Evolutionary conservation across 2,329 filamentous ascomycete species (phyloP).

Genomic region (Gliomastix tumulicola): DNA sequence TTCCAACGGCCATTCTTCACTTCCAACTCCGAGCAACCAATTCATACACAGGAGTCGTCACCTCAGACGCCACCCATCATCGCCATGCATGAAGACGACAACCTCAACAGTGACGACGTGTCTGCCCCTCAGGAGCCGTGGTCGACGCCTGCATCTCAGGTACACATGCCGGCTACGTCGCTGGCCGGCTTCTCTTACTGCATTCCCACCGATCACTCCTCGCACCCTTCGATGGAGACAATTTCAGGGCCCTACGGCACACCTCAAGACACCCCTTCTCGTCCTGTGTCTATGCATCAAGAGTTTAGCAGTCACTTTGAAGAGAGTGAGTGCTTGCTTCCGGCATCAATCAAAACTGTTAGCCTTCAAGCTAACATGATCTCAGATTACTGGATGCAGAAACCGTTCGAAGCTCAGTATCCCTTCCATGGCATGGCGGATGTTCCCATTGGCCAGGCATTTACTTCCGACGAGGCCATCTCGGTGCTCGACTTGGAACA

Average conservation of each 20-base stretch:
- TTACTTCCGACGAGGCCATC: conserved; percentile 55
- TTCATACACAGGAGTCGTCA: conserved; percentile 2
- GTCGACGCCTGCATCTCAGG: conserved; percentile 2
- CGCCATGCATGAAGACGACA: conserved; percentile 3
- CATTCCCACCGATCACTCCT: neutral
- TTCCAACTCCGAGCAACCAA: neutral
- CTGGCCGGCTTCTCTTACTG: neutral
- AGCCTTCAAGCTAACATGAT: neutral
- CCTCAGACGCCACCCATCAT: conserved; percentile 3
- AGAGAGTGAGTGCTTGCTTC: conserved; percentile 1
- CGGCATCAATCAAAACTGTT: neutral
- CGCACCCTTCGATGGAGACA: conserved; percentile 1
- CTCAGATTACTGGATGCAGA: conserved; percentile 38
- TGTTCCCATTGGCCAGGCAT: conserved; percentile 54
- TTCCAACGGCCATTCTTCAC: conserved; percentile 2
- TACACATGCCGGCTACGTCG: neutral
- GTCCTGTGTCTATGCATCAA: conserved; percentile 4
- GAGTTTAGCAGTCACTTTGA: too few relatives aligned
- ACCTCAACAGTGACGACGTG: neutral
- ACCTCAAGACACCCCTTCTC: conserved; percentile 2
- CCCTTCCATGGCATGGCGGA: conserved; percentile 50
- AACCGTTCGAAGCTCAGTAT: conserved; percentile 49
- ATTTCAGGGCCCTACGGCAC: conserved; percentile 1
- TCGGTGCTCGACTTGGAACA: conserved; percentile 51
- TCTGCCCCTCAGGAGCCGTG: neutral